A percentile compares a stretch with the other conserved stretches of the same genome.
These are phyloP conservation scores for Neonectria punicea DNA, from an alignment of 2,329 filamentous ascomycete genomes.

Conservation along the genomic window DNA sequence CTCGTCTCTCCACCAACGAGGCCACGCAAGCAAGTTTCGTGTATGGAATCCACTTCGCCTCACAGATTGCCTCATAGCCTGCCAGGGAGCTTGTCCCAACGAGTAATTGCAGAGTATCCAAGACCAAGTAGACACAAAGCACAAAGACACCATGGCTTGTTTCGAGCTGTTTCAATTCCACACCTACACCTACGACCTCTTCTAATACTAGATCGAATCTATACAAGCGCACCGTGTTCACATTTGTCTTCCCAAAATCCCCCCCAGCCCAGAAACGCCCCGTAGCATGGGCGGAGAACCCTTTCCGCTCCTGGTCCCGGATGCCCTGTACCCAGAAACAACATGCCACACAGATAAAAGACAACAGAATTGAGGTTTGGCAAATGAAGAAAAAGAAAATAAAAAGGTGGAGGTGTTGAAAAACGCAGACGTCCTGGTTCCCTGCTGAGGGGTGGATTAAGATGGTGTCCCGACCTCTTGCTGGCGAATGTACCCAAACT, in stretches of 20 bases:
- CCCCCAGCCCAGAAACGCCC: constrained; percentile 42
- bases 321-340: constrained; percentile 45
- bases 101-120: too few species aligned
- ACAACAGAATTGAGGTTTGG: constrained; percentile 21
- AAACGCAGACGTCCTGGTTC: constrained; percentile 35
- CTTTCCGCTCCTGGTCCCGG: constrained; percentile 39
- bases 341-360: constrained; percentile 42
- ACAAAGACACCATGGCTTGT: constrained; percentile 9
- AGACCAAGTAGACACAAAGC: not conserved
- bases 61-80: not conserved
- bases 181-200: constrained; percentile 41
- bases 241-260: constrained; percentile 44
- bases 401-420: constrained; percentile 20
- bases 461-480: constrained; percentile 36
- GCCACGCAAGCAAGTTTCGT: constrained; percentile 16
- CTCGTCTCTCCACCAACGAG: not conserved
- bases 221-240: constrained; percentile 45
- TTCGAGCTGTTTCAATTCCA: constrained; percentile 41
- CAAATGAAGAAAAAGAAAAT: constrained; percentile 12
- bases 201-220: constrained; percentile 46
- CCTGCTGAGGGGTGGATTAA: constrained; percentile 37
- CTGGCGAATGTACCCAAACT: constrained; percentile 43
- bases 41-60: not conserved
- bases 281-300: constrained; percentile 44
- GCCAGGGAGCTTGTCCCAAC: not conserved